Conservation (phyloP, 2,329 filamentous ascomycete genomes). For the Cladophialophora bantiana region DNA sequence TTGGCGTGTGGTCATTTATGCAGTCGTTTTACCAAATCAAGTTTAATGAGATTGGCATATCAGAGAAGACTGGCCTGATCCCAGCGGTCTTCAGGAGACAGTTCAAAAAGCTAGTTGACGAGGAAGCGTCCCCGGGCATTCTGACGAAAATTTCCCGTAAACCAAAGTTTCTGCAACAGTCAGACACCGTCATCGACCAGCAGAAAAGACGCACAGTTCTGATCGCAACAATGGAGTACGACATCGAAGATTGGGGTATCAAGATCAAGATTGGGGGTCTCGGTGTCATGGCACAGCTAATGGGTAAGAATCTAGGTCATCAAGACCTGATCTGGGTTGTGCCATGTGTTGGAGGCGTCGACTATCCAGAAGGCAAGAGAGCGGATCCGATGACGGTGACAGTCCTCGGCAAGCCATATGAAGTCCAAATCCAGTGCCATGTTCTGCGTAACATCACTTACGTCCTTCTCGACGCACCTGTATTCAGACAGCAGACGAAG, state of each 20-base stretch:
- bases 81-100: conserved; percentile 47
- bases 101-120: conserved; percentile 43
- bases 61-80: conserved; percentile 55
- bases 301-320: conserved; percentile 70
- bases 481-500: conserved; percentile 70
- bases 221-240: conserved; percentile 75
- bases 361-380: conserved; percentile 66
- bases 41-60: conserved; percentile 65
- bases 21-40: conserved; percentile 69
- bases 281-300: conserved; percentile 73
- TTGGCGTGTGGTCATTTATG: conserved; percentile 64
- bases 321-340: conserved; percentile 72
- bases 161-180: conserved; percentile 55
- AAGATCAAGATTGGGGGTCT: conserved; percentile 76
- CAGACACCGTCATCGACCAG: conserved; percentile 57
- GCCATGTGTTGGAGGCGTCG: conserved; percentile 67
- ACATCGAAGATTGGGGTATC: conserved; percentile 73
- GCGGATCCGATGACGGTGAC: conserved; percentile 69
- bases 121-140: conserved; percentile 29
- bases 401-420: conserved; percentile 66
- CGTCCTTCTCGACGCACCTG: conserved; percentile 70
- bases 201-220: conserved; percentile 64
- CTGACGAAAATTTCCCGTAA: conserved; percentile 29
- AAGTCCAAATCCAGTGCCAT: conserved; percentile 70
- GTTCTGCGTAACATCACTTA: conserved; percentile 70